phyloP scores from a whole-genome alignment of 768 basidiomycete genomes.

The Russula olivacea region DNA sequence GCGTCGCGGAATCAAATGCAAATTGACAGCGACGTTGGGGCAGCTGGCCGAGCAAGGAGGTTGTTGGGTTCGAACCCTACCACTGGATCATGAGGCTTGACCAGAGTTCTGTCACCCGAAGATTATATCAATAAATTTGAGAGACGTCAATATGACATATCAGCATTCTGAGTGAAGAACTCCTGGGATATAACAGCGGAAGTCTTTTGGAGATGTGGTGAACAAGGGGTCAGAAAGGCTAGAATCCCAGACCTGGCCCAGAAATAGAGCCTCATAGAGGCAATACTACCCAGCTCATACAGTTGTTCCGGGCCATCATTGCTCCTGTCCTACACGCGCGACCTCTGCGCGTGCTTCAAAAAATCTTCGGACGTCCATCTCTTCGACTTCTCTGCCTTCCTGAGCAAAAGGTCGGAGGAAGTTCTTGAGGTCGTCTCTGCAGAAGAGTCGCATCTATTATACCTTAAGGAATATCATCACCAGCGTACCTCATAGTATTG shows the following conservation, averaged over 20 bases:
- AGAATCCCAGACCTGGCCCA: not conserved
- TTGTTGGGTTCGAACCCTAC: not conserved
- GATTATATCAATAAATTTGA: not conserved
- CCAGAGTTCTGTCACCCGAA: not conserved
- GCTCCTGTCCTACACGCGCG: conserved; percentile 2
- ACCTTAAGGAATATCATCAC: not conserved
- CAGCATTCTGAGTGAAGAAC: not conserved
- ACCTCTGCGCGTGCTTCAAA: conserved; percentile 13
- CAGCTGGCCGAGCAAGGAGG: not conserved
- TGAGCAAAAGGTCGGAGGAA: conserved; percentile 20
- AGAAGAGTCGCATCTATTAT: not conserved
- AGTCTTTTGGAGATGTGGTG: not conserved
- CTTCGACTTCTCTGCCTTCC: conserved; percentile 21
- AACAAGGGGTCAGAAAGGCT: not conserved
- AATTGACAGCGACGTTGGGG: no score
- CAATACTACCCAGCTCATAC: not conserved
- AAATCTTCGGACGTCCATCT: conserved; percentile 20
- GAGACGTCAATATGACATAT: not conserved
- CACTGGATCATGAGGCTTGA: not conserved
- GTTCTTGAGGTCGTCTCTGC: conserved; percentile 48
- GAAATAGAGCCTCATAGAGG: not conserved
- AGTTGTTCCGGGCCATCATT: not conserved
- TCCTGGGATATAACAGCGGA: not conserved
- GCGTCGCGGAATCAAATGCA: no score
- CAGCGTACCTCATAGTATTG: conserved; percentile 69